Conservation (phyloP, 2,329 filamentous ascomycete species). For the Aspergillus sp. region DNA sequence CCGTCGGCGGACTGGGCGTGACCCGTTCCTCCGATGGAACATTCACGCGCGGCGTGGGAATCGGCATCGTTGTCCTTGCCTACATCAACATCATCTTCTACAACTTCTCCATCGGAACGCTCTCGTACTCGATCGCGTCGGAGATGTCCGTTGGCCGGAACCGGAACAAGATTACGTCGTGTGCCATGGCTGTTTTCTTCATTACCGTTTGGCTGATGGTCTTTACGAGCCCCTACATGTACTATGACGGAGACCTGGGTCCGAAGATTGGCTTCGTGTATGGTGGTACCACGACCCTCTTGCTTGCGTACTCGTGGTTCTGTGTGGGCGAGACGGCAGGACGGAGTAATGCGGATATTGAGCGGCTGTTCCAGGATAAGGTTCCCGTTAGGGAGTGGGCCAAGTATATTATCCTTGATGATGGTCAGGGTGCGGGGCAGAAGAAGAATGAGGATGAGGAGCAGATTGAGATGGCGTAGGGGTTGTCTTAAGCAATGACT, state of each 20-base stretch:
- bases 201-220: conserved; percentile 37
- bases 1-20: conserved; percentile 49
- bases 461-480: conserved; percentile 21
- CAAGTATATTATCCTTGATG: conserved; percentile 26
- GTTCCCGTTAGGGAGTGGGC: conserved; percentile 42
- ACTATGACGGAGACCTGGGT: conserved; percentile 37
- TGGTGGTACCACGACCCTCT: conserved; percentile 33
- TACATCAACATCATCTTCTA: conserved; percentile 52
- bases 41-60: conserved; percentile 26
- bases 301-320: conserved; percentile 41
- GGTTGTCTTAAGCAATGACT: too few species aligned
- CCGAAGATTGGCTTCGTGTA: conserved; percentile 43
- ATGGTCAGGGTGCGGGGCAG: background rate
- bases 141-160: conserved; percentile 57
- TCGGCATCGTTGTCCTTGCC: conserved; percentile 47
- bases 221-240: conserved; percentile 42
- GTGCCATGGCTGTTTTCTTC: conserved; percentile 50
- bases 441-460: conserved; percentile 16
- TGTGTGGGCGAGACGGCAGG: conserved; percentile 48
- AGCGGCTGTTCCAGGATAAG: conserved; percentile 44
- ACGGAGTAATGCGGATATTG: conserved; percentile 42
- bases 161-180: conserved; percentile 52
- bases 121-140: conserved; percentile 49
- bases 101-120: conserved; percentile 52
- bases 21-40: conserved; percentile 29